Evolutionary conservation across 2,329 filamentous ascomycete genomes (phyloP).

Genomic region (Chrysosporium keratinophilum): DNA sequence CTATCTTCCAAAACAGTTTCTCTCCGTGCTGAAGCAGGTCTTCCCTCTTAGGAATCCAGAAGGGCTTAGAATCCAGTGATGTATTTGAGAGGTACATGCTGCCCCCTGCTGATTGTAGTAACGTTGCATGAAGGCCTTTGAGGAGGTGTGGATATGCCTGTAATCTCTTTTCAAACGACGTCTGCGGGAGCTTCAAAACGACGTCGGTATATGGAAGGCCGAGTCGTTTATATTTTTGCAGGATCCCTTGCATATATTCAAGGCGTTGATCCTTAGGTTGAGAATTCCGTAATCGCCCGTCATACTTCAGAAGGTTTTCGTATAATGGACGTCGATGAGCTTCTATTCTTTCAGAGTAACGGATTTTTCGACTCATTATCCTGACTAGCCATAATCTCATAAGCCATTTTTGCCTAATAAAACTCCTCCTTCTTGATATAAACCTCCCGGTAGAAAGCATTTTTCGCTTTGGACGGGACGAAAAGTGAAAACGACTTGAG

Average conservation of each 20-base stretch:
- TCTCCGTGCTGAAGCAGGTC: conserved; percentile 22
- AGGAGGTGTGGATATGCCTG: not conserved
- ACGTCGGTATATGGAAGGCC: conserved; percentile 1
- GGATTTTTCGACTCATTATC: not conserved
- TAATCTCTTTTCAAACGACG: conserved; percentile 2
- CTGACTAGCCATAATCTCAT: conserved; percentile 13
- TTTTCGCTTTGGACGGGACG: not conserved
- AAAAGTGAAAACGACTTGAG: not conserved
- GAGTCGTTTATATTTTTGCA: not conserved
- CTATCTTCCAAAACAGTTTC: conserved; percentile 24
- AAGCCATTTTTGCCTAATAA: not conserved
- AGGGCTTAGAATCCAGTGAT: not conserved
- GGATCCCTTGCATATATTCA: not conserved
- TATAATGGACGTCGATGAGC: not conserved
- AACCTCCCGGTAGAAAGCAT: not conserved
- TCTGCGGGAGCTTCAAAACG: not conserved
- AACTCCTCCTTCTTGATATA: not conserved
- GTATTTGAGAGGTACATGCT: not conserved
- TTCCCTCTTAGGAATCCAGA: not conserved
- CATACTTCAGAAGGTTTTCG: conserved; percentile 1
- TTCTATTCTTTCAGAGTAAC: not conserved
- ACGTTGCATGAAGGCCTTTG: not conserved
- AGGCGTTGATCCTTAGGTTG: not conserved
- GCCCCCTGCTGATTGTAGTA: not conserved
- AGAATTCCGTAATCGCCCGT: not conserved